Conservation (phyloP, 768 basidiomycete genomes). For the Scleroderma citrinum region DNA sequence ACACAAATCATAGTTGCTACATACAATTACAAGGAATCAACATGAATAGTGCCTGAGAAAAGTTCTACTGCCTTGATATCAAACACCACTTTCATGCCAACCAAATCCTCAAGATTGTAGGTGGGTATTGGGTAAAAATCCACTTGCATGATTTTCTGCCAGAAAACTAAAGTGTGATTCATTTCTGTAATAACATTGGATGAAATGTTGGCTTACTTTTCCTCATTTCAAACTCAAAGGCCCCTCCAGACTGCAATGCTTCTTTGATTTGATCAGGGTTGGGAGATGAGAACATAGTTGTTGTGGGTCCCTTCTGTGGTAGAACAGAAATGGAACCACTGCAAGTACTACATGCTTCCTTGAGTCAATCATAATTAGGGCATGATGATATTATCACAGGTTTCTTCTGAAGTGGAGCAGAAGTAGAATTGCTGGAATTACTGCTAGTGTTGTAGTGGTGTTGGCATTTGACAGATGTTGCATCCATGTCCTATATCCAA, state of each 20-base stretch:
- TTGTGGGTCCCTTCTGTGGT: no score
- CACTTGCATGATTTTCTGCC: background rate
- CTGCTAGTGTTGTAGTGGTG: background rate
- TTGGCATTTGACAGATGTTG: no score
- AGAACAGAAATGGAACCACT: background rate
- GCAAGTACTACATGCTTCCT: background rate
- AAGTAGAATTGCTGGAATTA: no score
- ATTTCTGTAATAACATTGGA: no score
- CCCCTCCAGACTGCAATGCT: background rate
- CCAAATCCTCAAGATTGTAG: background rate
- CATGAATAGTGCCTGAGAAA: no score
- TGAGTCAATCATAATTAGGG: no score
- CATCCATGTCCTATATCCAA: background rate
- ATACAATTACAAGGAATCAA: no score
- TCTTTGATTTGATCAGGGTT: background rate
- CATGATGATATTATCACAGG: no score
- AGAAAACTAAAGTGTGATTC: background rate
- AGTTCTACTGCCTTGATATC: no score
- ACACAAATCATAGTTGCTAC: no score
- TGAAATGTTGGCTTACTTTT: background rate
- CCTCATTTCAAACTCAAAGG: background rate
- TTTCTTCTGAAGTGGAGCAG: no score
- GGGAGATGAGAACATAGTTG: no score
- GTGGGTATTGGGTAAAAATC: background rate
- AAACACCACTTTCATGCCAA: background rate